Percentiles rank a stretch among this genome's conserved stretches.
Conservation (phyloP, 2,329 filamentous ascomycete genomes). For the Colletotrichum karsti region DNA sequence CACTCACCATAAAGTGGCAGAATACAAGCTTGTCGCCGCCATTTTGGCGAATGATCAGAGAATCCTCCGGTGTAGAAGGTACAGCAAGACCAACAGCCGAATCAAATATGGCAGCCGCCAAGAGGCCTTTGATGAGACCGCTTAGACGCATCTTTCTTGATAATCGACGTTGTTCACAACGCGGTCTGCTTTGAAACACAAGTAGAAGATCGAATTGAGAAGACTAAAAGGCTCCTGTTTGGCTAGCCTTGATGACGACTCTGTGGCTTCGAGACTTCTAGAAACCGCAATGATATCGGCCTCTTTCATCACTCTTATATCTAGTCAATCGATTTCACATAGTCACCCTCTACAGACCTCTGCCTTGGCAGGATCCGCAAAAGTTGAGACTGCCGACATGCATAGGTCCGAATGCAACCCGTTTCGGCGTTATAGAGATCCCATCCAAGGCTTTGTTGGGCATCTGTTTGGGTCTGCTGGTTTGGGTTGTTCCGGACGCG, state of each 20-base stretch:
- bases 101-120: neutral
- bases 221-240: neutral
- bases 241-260: neutral
- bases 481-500: too few relatives aligned
- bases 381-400: neutral
- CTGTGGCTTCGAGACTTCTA: too few relatives aligned
- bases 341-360: neutral
- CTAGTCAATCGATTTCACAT: neutral
- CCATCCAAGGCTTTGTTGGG: neutral
- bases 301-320: too few relatives aligned
- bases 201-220: neutral
- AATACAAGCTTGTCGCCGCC: conserved; percentile 41
- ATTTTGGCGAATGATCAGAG: neutral
- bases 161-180: neutral
- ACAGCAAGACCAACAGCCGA: neutral
- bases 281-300: too few relatives aligned
- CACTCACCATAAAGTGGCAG: conserved; percentile 51
- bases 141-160: neutral
- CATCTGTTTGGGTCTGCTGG: too few relatives aligned
- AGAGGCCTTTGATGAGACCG: neutral
- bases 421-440: neutral
- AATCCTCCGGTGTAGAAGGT: neutral
- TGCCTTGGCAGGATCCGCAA: neutral
- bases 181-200: neutral
- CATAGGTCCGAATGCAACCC: neutral